Evolutionary conservation across 1,139 yeast species (phyloP), one percentile per base, ranked within the genome.

Genomic region (Kodamaea arcana): DNA sequence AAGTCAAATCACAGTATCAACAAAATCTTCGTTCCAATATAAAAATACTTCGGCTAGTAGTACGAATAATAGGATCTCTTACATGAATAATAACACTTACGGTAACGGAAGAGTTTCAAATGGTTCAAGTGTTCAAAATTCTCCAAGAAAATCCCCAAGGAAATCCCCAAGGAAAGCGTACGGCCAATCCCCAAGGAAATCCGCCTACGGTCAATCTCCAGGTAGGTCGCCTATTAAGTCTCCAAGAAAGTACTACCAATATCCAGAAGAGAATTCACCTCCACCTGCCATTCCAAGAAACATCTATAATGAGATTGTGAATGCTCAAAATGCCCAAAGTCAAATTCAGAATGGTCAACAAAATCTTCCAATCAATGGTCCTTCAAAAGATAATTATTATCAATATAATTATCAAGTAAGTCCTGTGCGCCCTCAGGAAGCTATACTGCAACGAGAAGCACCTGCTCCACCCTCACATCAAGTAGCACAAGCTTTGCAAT

Each of bases 271-370:
- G 8, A 44, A 57, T 12, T 46, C 51, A 15, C 45, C 46, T 24
- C 56, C 48, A 6, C 65, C 68, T 13, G 66, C 68, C 4, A 54
- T 66, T 24, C 75, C 75, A 6, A 58, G 73, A 45, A 69, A 69
- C 39, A 64, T 70, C 31, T 71, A 70, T 46, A 63, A 69, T 45
- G 76, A 71, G 42, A 66, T 71, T 37, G 63, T 69, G 27, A 55
- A 59, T 14, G 72, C 72, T 21, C 72, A 65, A 45, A 56, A 54
- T 33, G n/a, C n/a, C n/a, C n/a, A n/a, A n/a, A n/a, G n/a, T n/a
- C n/a, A n/a, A n/a, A n/a, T n/a, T n/a, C n/a, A n/a, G n/a, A 49
- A 44, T 34, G 57, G 43, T 15, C 58, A 53, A 16, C 52, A 62
- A 11, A 51, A 63, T 54, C 67, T 71, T 6, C 72, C 72, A 13